Evolutionary conservation across 495 filamentous ascomycete genomes (phyloP).

Genomic region (Geopyxis carbonaria): DNA sequence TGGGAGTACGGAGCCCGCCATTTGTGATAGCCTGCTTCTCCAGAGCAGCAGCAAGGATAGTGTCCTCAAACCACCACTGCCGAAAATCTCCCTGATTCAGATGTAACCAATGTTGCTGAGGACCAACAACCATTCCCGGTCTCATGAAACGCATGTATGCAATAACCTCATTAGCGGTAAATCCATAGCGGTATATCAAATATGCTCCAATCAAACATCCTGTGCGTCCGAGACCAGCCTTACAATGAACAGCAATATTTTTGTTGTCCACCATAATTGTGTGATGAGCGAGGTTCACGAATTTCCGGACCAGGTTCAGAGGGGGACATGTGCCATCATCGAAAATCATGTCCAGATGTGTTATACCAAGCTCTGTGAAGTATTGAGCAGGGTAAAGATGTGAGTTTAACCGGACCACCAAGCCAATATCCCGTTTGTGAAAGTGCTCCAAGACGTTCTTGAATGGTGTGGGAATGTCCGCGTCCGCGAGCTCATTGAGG

Average conservation of each 20-base stretch:
- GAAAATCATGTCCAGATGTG: conserved; percentile 97
- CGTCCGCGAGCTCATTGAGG: conserved; percentile 22
- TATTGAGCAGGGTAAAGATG: conserved; percentile 87
- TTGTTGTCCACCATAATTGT: conserved; percentile 76
- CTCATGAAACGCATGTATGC: conserved; percentile 99
- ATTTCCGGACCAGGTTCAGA: conserved; percentile 66
- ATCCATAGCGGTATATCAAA: conserved; percentile 93
- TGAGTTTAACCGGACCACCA: conserved; percentile 90
- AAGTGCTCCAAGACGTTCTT: conserved; percentile 92
- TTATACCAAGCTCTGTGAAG: conserved; percentile 87
- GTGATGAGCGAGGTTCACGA: conserved; percentile 86
- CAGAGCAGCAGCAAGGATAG: conserved; percentile 40
- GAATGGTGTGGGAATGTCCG: conserved; percentile 59
- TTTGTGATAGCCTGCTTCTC: conserved; percentile 35
- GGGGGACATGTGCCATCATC: conserved; percentile 94
- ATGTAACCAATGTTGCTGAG: conserved; percentile 99
- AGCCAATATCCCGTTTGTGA: conserved; percentile 61
- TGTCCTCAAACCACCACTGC: conserved; percentile 95
- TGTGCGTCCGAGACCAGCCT: conserved; percentile 90
- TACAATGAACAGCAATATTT: conserved; percentile 94
- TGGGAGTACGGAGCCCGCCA: conserved; percentile 74
- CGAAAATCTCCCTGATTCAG: conserved; percentile 92
- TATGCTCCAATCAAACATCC: conserved; percentile 95
- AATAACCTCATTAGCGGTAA: conserved; percentile 95
- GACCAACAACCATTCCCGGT: conserved; percentile 96